A percentile compares a stretch with the other conserved stretches of the same genome.
These are phyloP conservation scores for Paraconiothyrium brasiliense DNA, from an alignment of 2,329 filamentous ascomycete species.

Conservation along the genomic window DNA sequence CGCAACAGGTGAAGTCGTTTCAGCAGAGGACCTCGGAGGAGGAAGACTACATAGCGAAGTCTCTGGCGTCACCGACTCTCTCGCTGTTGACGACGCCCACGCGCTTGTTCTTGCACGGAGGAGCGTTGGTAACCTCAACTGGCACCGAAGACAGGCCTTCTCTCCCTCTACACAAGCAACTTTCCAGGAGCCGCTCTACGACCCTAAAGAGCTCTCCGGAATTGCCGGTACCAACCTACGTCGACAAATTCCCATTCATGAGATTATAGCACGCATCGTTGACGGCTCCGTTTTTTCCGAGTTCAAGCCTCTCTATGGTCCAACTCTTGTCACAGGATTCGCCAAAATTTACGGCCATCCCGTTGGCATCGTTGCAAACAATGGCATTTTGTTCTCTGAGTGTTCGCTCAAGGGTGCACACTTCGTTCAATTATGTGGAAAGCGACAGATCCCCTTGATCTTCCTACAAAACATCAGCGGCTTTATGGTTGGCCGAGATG, in stretches of 20 bases:
- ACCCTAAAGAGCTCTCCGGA: conserved; percentile 80
- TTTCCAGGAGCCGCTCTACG: conserved; percentile 81
- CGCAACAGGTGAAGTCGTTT: conserved; percentile 91
- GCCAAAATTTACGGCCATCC: conserved; percentile 88
- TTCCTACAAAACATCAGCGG: conserved; percentile 97
- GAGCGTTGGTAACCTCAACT: conserved; percentile 89
- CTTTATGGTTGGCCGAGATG: conserved; percentile 96
- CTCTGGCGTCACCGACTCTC: conserved; percentile 93
- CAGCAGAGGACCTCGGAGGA: conserved; percentile 88
- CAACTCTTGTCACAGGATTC: conserved; percentile 88
- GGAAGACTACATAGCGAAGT: conserved; percentile 89
- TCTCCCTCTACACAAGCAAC: conserved; percentile 45
- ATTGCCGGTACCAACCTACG: conserved; percentile 92
- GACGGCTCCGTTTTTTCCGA: conserved; percentile 90
- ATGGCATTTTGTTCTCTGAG: conserved; percentile 91
- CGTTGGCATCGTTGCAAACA: conserved; percentile 94
- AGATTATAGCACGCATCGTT: conserved; percentile 91
- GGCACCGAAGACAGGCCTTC: conserved; percentile 63
- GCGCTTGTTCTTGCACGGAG: conserved; percentile 85
- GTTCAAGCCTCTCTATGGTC: conserved; percentile 92
- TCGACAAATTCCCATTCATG: conserved; percentile 83
- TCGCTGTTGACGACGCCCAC: conserved; percentile 93
- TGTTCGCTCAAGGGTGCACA: conserved; percentile 93
- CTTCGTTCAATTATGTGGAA: conserved; percentile 93
- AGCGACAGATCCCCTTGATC: conserved; percentile 87